Base-by-base conservation (phyloP, 192 early-diverging fungal species). In the Chytriomyces hyalinus region DNA sequence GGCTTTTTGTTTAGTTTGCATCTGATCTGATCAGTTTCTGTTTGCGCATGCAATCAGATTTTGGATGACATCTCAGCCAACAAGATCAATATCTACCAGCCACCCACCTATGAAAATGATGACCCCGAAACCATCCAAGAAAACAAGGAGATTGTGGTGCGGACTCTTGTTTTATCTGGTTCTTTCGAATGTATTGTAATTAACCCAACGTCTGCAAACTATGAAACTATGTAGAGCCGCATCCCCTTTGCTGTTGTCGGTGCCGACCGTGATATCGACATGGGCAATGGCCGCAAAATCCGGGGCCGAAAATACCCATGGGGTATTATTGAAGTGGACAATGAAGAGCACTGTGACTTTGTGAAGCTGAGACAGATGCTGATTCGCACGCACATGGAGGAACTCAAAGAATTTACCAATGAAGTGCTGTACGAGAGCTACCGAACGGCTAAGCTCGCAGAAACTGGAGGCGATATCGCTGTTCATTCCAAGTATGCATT, bases 61-160 rank as follows among this genome's bases (percentile, higher is more conserved):
- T 93, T 98, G 91, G 92, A 97, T 74, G 98, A 99, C 84, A 96
- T 99, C 85, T 88, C 91, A n/a, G 88, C 89, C 78, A 91, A 97
- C 86, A 91, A 93, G 67, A 97, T 99, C 80, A 94, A 93, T 46
- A 96, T 97, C 79, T 99, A 97, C 84, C 94, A 93, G 81, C 97
- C 97, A 82, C 96, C 95, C 43, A 91, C 91, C 71, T 90, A 96
- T 70, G 92, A 92, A 36, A 95, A 97, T 75, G 97, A 97, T 78
- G 97, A 98, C 80, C 94, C 96, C 75, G 97, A 99, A 81, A 97
- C 93, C 4, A 88, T 94, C 62, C 94, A 96, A 81, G 97, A 99
- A 83, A 99, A 98, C 88, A 92, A 92, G 71, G 96, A 98, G 84
- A 91, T 99, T 66, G 91, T 95, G 67, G 88, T 90, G 78, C 61